Conservation (phyloP, 208 protist species). For the Acanthamoeba healyi region DNA sequence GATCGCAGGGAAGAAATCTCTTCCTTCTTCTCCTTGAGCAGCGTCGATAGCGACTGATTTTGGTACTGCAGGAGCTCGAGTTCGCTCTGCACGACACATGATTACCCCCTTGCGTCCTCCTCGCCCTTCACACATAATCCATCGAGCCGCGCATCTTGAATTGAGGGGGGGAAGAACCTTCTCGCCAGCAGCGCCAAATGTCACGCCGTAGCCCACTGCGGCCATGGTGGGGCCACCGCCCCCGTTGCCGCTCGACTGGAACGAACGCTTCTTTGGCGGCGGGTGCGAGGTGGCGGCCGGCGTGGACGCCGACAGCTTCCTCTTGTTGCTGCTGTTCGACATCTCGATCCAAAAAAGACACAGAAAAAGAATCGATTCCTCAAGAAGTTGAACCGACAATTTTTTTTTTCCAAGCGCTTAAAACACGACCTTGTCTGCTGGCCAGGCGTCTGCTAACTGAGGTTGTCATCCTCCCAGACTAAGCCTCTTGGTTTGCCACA, state of each 20-base stretch:
- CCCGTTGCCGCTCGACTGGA: neutral
- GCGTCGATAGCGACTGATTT: constrained; percentile 33
- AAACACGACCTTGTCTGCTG: too few species aligned
- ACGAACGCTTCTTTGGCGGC: constrained; percentile 27
- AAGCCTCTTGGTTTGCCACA: too few species aligned
- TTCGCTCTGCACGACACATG: constrained; percentile 22
- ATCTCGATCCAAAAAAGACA: neutral
- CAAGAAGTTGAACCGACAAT: too few species aligned
- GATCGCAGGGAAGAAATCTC: neutral
- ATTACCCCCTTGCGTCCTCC: neutral
- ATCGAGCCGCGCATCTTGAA: too few species aligned
- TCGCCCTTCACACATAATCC: neutral
- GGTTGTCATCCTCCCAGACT: too few species aligned
- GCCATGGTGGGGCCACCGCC: constrained; percentile 3
- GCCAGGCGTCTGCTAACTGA: too few species aligned
- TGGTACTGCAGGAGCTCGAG: constrained; percentile 60
- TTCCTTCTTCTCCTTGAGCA: constrained; percentile 41
- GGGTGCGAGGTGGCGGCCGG: constrained; percentile 39
- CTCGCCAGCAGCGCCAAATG: constrained; percentile 63
- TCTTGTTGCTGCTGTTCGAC: too few species aligned
- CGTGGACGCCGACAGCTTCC: constrained; percentile 12
- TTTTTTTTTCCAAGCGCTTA: too few species aligned
- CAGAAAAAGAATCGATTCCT: too few species aligned
- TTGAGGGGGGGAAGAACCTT: neutral
- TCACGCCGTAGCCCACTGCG: constrained; percentile 32